Evolutionary conservation across 2,329 filamentous ascomycete species (phyloP).

Genomic region (Ophiostoma pallidulum): DNA sequence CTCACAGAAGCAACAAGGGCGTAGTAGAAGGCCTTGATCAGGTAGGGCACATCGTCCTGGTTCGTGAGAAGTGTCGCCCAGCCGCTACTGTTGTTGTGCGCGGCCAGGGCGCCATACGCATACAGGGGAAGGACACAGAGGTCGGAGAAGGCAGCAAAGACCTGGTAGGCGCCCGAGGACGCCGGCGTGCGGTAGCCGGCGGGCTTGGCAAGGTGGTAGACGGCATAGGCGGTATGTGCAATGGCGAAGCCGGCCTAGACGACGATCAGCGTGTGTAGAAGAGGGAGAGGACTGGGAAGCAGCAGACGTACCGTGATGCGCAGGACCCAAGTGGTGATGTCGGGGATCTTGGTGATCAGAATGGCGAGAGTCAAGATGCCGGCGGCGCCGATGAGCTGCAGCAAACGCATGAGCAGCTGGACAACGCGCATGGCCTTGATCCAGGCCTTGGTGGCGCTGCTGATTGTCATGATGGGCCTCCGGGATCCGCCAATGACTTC

Average conservation of each 20-base stretch:
- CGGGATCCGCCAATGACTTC: constrained; percentile 54
- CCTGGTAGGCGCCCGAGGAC: constrained; percentile 79
- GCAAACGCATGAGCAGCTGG: constrained; percentile 58
- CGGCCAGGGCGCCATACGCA: constrained; percentile 42
- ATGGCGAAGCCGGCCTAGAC: constrained; percentile 64
- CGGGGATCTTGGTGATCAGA: constrained; percentile 59
- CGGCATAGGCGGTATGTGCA: constrained; percentile 62
- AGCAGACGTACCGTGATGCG: constrained; percentile 56
- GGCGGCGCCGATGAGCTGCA: constrained; percentile 58
- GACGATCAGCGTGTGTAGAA: neutral
- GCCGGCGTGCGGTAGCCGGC: constrained; percentile 62
- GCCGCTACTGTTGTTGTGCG: constrained; percentile 31
- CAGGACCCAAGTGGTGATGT: constrained; percentile 62
- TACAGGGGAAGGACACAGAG: constrained; percentile 45
- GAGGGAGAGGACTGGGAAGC: neutral
- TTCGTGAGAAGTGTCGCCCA: constrained; percentile 64
- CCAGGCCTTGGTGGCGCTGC: constrained; percentile 56
- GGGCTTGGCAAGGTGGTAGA: constrained; percentile 69
- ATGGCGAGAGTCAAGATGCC: constrained; percentile 69
- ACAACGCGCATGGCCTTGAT: constrained; percentile 60
- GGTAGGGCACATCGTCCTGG: constrained; percentile 43
- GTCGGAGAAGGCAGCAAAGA: constrained; percentile 72
- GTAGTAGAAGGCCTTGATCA: constrained; percentile 61
- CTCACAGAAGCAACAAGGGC: constrained; percentile 52
- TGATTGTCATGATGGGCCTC: constrained; percentile 56